These are phyloP conservation scores for Cutaneotrichosporon sp. DNA, from an alignment of 1,284 basidiomycete genomes.

Conservation along the genomic window DNA sequence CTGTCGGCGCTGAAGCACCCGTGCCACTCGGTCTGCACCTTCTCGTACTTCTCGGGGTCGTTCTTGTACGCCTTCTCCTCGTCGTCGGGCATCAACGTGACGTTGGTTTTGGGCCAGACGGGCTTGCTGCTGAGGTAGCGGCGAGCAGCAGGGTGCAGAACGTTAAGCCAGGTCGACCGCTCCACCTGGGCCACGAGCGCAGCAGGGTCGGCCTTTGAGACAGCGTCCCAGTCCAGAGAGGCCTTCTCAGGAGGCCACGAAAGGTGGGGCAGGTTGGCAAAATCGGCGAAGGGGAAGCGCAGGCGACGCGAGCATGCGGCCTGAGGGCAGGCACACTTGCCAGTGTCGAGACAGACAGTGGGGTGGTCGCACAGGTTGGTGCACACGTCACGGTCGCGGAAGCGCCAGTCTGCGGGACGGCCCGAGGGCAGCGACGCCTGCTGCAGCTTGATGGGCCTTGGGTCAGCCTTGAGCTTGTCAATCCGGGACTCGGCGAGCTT, in stretches of 20 bases:
- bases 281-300: too few species aligned
- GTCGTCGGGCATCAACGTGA: constrained; percentile 27
- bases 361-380: constrained; percentile 43
- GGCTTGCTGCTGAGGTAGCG: constrained; percentile 29
- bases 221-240: too few species aligned
- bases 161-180: too few species aligned
- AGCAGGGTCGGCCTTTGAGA: too few species aligned
- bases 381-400: constrained; percentile 26
- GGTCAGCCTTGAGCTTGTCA: background rate
- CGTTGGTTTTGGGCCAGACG: constrained; percentile 24
- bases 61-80: constrained; percentile 18
- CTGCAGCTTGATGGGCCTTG: constrained; percentile 13
- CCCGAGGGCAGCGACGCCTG: constrained; percentile 24
- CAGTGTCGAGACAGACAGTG: constrained; percentile 40
- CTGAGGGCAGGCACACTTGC: constrained; percentile 36
- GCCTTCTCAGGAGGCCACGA: too few species aligned
- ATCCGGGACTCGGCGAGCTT: too few species aligned
- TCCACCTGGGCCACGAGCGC: too few species aligned
- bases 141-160: constrained; percentile 35
- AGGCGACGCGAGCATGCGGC: constrained; percentile 33
- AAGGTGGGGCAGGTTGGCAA: too few species aligned
- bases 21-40: constrained; percentile 23
- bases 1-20: constrained; percentile 40
- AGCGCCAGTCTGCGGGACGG: constrained; percentile 29
- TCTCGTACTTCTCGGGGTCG: constrained; percentile 24